Evolutionary conservation across 306 rosid genomes (phyloP).

Genomic region (Castanospermum australe): DNA sequence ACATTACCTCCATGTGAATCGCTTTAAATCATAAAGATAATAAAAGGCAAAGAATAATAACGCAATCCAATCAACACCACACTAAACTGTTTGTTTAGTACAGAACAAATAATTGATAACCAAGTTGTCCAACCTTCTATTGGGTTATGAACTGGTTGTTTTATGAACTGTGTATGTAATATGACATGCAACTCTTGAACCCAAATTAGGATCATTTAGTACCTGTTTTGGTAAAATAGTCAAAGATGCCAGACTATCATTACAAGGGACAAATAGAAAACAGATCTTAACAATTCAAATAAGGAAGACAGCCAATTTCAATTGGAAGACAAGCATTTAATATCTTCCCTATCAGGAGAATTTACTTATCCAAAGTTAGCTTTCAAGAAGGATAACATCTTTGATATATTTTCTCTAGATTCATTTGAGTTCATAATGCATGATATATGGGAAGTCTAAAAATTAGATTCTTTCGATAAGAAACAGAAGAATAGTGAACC

Average conservation of each 20-base stretch:
- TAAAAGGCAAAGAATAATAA: neutral
- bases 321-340: neutral
- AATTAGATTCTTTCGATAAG: neutral
- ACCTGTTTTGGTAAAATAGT: neutral
- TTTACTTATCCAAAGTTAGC: neutral
- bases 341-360: neutral
- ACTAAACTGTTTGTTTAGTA: neutral
- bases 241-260: neutral
- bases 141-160: neutral
- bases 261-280: neutral
- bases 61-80: neutral
- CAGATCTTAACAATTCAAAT: neutral
- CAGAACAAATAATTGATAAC: neutral
- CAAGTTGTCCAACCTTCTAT: neutral
- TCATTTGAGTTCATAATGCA: neutral
- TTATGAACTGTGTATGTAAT: neutral
- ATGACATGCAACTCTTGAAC: neutral
- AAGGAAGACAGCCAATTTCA: neutral
- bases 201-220: neutral
- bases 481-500: neutral
- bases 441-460: neutral
- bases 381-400: neutral
- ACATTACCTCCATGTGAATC: neutral
- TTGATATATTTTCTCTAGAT: neutral
- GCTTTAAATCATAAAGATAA: neutral